phyloP scores from a whole-genome alignment of 495 filamentous ascomycete genomes.

The Bombardia bombarda region DNA sequence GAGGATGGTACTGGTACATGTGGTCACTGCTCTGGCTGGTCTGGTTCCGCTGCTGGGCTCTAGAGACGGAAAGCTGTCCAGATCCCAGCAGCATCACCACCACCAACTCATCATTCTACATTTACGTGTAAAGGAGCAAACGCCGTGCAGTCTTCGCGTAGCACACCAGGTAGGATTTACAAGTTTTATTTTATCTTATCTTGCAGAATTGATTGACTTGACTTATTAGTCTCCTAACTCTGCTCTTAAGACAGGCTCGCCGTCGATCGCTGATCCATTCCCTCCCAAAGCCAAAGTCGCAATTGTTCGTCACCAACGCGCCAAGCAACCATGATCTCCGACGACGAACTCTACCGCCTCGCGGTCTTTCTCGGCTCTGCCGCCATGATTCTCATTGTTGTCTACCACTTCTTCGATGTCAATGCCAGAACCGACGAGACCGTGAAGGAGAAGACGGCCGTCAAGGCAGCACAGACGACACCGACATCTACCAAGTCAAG shows the following conservation, averaged over 20 bases:
- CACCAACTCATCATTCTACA: background rate
- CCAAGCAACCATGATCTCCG: slow-evolving; percentile 63
- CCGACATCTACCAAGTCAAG: slow-evolving; percentile 14
- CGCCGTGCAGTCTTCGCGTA: background rate
- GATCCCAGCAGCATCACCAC: slow-evolving; percentile 8
- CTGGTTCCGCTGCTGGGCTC: background rate
- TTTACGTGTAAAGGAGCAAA: background rate
- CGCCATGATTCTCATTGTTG: slow-evolving; percentile 86
- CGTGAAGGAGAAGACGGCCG: slow-evolving; percentile 53
- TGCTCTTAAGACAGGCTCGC: background rate
- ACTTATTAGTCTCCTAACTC: background rate
- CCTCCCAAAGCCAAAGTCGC: slow-evolving; percentile 40
- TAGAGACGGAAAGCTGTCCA: slow-evolving; percentile 20
- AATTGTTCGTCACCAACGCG: background rate
- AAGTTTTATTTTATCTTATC: background rate
- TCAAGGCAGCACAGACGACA: slow-evolving; percentile 48
- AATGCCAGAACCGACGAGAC: slow-evolving; percentile 59
- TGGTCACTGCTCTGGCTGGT: background rate
- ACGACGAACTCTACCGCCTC: slow-evolving; percentile 74
- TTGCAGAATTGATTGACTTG: no score
- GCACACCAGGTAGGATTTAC: background rate
- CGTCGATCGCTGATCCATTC: background rate
- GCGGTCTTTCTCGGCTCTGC: slow-evolving; percentile 89
- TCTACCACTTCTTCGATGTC: slow-evolving; percentile 97
- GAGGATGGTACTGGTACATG: background rate